Evolutionary conservation across 139 green algal species (phyloP), one percentile per base, ranked within the genome.

Genomic region (Micractinium sp.): DNA sequence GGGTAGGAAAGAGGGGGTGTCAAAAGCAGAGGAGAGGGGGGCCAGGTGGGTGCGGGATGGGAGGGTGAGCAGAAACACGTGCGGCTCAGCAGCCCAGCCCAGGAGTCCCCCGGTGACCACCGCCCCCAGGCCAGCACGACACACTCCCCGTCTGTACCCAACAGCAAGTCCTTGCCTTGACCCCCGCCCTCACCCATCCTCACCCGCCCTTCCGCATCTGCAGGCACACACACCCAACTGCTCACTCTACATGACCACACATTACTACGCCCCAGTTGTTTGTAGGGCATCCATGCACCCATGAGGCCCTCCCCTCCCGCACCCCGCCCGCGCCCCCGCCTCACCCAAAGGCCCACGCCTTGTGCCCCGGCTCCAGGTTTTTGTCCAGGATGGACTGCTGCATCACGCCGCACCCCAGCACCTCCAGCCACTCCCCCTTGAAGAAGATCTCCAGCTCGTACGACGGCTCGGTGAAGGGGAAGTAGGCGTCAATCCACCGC

Each of bases 401-500:
- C 94, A 98, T 99, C 29, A 99, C 97, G 53, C 98, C 98, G 90
- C 98, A 99, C 31, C 98, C 98, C 38, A 99, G 95, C 85, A 99
- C 98, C 93, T 99, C 98, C 39, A 99, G 92, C 97, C 97, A 99
- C 92, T 99, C 93, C 36, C 95, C 97, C 29, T 99, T 97, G 95
- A 99, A 99, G 92, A 98, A 98, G 76, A 99, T 99, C 90, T 99
- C 98, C 56, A 99, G 96, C 93, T 99, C 98, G 69, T 96, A 98
- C 0, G 95, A 98, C 3, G 98, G 98, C 18, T 99, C 94, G 23
- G 98, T 99, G 96, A 99, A 99, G 47, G 98, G 98, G 83, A 99
- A 99, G 93, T 99, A 99, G 0, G 96, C 95, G 81, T 99, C 98
- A 53, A 99, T 95, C 97, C 97, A 99, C n/a, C 94, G 93, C 93